Conservation (phyloP, 1,139 yeast species). For the Protomyces inundatus region DNA sequence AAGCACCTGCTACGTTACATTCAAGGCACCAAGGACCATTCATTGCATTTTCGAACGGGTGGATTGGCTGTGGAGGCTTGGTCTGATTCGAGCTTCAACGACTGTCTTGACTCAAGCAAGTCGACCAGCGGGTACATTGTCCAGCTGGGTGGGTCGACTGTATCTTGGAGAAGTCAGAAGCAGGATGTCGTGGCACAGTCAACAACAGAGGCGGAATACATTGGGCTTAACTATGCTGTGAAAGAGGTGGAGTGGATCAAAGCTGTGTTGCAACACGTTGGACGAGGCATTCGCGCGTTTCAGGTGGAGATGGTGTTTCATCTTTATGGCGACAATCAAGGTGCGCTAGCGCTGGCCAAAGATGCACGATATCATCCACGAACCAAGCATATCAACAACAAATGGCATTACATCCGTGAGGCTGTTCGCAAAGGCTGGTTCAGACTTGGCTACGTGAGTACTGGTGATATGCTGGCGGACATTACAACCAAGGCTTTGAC, state of each 20-base stretch:
- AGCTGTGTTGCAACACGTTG: not conserved
- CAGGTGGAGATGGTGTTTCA: not conserved
- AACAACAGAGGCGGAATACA: not conserved
- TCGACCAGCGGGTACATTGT: constrained; percentile 32
- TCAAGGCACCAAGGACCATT: not conserved
- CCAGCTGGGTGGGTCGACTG: constrained; percentile 29
- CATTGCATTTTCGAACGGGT: not conserved
- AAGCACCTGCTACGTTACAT: constrained; percentile 26
- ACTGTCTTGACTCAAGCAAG: constrained; percentile 14
- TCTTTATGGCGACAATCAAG: constrained; percentile 31
- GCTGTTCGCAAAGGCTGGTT: not conserved
- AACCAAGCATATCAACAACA: constrained; percentile 32
- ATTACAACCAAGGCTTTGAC: not conserved
- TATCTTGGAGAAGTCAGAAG: constrained; percentile 32
- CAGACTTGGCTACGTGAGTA: not conserved
- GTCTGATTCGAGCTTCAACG: constrained; percentile 29
- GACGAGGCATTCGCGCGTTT: not conserved
- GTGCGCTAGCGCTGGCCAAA: constrained; percentile 29
- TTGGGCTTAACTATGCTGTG: not conserved
- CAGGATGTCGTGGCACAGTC: constrained; percentile 30
- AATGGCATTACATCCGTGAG: constrained; percentile 28
- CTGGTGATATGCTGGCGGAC: not conserved
- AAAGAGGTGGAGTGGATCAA: not conserved
- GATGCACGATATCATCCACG: constrained; percentile 30
- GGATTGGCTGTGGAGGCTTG: not conserved